Percentiles rank a stretch among this genome's conserved stretches.
phyloP scores from a whole-genome alignment of 2,329 filamentous ascomycete species.

The Blastomyces silverae region DNA sequence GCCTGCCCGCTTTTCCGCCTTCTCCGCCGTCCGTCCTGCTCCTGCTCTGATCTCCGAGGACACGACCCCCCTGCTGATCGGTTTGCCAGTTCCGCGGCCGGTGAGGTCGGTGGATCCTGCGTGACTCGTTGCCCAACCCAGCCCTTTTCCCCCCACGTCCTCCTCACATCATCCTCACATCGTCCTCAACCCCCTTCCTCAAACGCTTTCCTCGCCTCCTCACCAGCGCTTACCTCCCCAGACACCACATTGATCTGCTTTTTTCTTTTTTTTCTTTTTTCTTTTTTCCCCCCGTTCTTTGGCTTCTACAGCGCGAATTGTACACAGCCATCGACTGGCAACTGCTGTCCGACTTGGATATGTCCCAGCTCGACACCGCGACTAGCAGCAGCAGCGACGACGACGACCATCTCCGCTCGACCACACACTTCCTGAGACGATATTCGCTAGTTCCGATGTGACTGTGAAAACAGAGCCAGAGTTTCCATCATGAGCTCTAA shows the following conservation, averaged over 20 bases:
- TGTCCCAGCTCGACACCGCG: slow-evolving; percentile 18
- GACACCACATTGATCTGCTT: background rate
- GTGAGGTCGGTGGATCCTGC: background rate
- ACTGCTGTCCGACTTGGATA: slow-evolving; percentile 13
- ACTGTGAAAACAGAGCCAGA: slow-evolving; percentile 9
- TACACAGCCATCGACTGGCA: slow-evolving; percentile 5
- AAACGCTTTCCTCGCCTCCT: background rate
- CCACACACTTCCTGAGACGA: background rate
- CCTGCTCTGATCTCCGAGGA: slow-evolving; percentile 1
- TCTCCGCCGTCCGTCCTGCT: background rate
- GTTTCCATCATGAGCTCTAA: slow-evolving; percentile 8
- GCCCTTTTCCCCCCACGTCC: background rate
- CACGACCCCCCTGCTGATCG: background rate
- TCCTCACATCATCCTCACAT: background rate
- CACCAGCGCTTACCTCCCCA: too few species aligned
- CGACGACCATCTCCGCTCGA: slow-evolving; percentile 16
- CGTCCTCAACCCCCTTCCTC: too few species aligned
- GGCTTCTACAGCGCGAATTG: background rate
- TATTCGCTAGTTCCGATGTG: slow-evolving; percentile 18
- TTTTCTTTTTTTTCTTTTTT: background rate
- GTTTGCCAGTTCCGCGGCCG: background rate
- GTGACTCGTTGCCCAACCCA: background rate
- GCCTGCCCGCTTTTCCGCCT: background rate
- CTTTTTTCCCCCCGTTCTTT: background rate
- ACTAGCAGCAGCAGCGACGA: slow-evolving; percentile 17